phyloP scores from a whole-genome alignment of 805 yeast species.

The Lipomyces mesembrius region DNA sequence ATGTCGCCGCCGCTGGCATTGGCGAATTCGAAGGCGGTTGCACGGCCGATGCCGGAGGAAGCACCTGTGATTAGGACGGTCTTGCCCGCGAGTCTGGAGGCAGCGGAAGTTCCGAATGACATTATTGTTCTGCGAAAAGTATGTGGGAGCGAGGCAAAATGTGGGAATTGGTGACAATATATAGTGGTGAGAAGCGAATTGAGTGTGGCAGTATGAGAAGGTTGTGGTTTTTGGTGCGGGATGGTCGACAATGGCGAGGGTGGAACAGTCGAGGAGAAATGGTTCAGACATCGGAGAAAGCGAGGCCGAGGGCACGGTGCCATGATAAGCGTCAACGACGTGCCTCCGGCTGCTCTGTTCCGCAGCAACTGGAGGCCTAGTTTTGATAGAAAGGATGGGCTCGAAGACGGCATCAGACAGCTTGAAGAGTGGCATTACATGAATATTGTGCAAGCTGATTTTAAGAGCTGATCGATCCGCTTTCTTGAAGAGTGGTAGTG shows the following conservation, averaged over 20 bases:
- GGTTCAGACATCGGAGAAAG: neutral
- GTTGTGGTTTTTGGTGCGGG: neutral
- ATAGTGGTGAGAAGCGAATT: neutral
- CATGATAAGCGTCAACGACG: neutral
- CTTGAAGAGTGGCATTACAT: neutral
- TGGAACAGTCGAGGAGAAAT: neutral
- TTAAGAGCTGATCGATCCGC: neutral
- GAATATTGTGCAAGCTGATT: neutral
- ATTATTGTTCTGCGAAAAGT: constrained; percentile 15
- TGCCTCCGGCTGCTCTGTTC: neutral
- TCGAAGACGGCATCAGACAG: neutral
- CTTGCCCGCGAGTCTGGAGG: constrained; percentile 79
- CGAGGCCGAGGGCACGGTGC: neutral
- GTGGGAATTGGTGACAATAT: neutral
- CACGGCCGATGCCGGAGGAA: constrained; percentile 91
- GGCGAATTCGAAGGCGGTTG: constrained; percentile 88
- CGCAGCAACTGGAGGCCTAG: neutral
- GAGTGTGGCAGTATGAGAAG: neutral
- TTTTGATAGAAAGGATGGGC: neutral
- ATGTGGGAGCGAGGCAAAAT: neutral
- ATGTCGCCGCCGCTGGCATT: constrained; percentile 71
- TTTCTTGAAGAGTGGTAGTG: neutral
- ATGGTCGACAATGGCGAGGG: neutral
- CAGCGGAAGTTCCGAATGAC: constrained; percentile 73
- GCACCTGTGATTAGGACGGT: constrained; percentile 90